Percentiles rank a stretch among this genome's conserved stretches.
Conservation (phyloP, 2,329 filamentous ascomycete genomes). For the Cadophora malorum region DNA sequence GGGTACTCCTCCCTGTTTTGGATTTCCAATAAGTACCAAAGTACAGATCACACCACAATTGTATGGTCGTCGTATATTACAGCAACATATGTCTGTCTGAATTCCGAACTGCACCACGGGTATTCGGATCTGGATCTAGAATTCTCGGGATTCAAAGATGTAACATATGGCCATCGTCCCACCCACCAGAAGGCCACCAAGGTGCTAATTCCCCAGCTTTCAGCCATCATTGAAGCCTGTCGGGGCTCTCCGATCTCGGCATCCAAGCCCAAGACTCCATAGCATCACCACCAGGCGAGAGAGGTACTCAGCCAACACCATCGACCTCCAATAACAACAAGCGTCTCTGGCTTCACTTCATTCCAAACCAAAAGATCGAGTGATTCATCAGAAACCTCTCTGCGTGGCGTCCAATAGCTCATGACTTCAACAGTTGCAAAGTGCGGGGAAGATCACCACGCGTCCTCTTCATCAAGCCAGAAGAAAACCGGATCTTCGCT, state of each 20-base stretch:
- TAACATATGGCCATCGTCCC: not conserved
- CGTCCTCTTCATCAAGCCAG: not conserved
- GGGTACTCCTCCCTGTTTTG: not conserved
- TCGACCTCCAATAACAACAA: not conserved
- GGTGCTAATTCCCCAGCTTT: slow-evolving; percentile 3
- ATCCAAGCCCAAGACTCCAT: slow-evolving; percentile 6
- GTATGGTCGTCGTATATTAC: not conserved
- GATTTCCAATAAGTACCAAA: not conserved
- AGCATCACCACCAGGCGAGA: not conserved
- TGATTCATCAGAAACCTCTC: not conserved
- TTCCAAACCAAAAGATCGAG: slow-evolving; percentile 2
- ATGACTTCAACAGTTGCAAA: slow-evolving; percentile 5
- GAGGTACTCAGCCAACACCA: not conserved
- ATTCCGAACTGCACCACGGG: not conserved
- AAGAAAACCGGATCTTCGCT: not conserved
- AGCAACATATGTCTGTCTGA: not conserved
- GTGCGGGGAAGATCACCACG: slow-evolving; percentile 26
- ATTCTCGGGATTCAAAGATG: slow-evolving; percentile 1
- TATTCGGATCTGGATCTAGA: slow-evolving; percentile 2
- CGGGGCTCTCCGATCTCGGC: slow-evolving; percentile 5
- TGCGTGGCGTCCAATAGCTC: slow-evolving; percentile 13
- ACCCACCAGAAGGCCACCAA: not conserved
- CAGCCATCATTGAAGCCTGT: not conserved
- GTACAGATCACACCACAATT: slow-evolving; percentile 4
- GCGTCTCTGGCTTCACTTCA: not conserved